Evolutionary conservation across 208 protist species (phyloP).

Genomic region (Polymyxa betae): DNA sequence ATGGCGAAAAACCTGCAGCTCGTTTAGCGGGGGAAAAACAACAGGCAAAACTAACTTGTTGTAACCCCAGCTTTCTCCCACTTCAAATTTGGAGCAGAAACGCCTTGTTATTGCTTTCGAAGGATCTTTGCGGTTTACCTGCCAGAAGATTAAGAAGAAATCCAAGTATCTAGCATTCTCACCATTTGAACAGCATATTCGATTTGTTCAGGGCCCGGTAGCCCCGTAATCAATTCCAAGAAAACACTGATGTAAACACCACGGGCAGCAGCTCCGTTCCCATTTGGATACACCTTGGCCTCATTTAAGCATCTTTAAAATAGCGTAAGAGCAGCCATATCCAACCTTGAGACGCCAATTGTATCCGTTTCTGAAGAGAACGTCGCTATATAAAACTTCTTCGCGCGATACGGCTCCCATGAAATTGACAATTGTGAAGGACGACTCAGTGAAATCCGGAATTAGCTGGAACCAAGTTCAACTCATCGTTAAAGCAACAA

Average conservation of each 20-base stretch:
- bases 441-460: background rate
- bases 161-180: background rate
- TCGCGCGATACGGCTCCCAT: background rate
- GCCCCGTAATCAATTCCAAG: background rate
- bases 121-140: constrained; percentile 31
- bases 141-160: background rate
- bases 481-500: background rate
- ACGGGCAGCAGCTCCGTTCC: constrained; percentile 21
- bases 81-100: constrained; percentile 48
- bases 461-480: background rate
- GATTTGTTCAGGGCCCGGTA: background rate
- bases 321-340: too few species aligned
- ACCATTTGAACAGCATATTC: constrained; percentile 45
- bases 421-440: background rate
- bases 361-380: background rate
- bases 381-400: background rate
- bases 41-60: constrained; percentile 24
- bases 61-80: constrained; percentile 39
- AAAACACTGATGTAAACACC: constrained; percentile 34
- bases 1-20: constrained; percentile 34
- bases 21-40: background rate
- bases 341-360: constrained; percentile 27
- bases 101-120: background rate
- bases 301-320: too few species aligned
- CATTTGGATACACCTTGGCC: constrained; percentile 47